phyloP scores from a whole-genome alignment of 2,329 filamentous ascomycete genomes.

The Talaromyces pinophilus region DNA sequence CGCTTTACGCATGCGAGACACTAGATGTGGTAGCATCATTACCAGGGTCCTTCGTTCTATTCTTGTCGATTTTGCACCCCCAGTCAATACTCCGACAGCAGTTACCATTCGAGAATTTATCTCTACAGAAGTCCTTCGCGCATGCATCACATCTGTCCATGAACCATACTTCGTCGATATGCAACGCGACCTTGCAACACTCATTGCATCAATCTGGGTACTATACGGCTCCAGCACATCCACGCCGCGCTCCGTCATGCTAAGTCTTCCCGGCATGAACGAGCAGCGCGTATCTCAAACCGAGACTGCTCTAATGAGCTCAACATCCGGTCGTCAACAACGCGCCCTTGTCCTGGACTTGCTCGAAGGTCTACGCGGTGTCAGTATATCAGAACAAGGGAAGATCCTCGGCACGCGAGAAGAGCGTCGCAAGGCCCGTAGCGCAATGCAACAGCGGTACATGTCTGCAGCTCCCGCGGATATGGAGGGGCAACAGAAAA shows the following conservation, averaged over 20 bases:
- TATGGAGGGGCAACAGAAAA: slow-evolving; percentile 44
- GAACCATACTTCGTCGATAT: slow-evolving; percentile 96
- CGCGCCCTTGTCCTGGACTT: slow-evolving; percentile 80
- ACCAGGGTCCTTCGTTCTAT: slow-evolving; percentile 84
- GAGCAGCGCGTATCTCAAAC: slow-evolving; percentile 66
- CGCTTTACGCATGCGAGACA: slow-evolving; percentile 84
- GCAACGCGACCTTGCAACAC: slow-evolving; percentile 83
- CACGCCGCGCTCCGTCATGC: slow-evolving; percentile 74
- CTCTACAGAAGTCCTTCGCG: slow-evolving; percentile 81
- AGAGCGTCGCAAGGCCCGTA: slow-evolving; percentile 46
- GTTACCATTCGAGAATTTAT: slow-evolving; percentile 84
- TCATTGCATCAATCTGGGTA: slow-evolving; percentile 83
- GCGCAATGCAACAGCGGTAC: slow-evolving; percentile 45
- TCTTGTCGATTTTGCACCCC: slow-evolving; percentile 70
- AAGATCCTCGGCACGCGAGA: slow-evolving; percentile 61
- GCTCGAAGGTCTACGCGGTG: slow-evolving; percentile 80
- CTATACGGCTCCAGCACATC: slow-evolving; percentile 69
- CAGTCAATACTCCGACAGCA: slow-evolving; percentile 53
- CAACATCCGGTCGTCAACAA: slow-evolving; percentile 70
- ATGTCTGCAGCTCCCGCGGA: slow-evolving; percentile 41
- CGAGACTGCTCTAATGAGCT: slow-evolving; percentile 57
- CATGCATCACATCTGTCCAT: slow-evolving; percentile 85
- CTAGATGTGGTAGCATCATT: slow-evolving; percentile 81
- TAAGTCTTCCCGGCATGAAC: slow-evolving; percentile 76
- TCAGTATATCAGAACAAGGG: slow-evolving; percentile 91